Percentiles rank a stretch among this genome's conserved stretches.
Evolutionary conservation across 2,329 filamentous ascomycete genomes (phyloP).

Genomic region (Coniosporium tulheliwenetii): DNA sequence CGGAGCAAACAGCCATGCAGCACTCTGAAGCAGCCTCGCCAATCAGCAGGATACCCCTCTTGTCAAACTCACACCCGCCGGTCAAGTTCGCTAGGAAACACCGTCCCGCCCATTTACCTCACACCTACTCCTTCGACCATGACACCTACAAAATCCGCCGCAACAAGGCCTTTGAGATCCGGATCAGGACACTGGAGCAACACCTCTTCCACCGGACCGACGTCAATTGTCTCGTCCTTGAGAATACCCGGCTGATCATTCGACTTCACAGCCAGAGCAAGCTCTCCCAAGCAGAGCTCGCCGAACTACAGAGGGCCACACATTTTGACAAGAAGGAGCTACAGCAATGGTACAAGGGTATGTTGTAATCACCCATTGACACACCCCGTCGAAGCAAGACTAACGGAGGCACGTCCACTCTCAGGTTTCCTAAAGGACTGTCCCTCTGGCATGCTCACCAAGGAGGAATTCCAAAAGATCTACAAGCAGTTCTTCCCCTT

Average conservation of each 20-base stretch:
- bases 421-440: conserved; percentile 96
- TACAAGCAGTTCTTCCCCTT: conserved; percentile 99
- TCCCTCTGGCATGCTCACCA: conserved; percentile 88
- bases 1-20: too few relatives aligned
- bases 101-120: too few relatives aligned
- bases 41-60: too few relatives aligned
- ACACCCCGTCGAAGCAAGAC: too few relatives aligned
- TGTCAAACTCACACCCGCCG: too few relatives aligned
- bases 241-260: conserved; percentile 13
- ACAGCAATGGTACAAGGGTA: conserved; percentile 99
- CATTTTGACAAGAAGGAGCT: conserved; percentile 99
- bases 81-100: too few relatives aligned
- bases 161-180: conserved; percentile 14
- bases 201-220: conserved; percentile 13
- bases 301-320: conserved; percentile 88
- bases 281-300: conserved; percentile 89
- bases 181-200: conserved; percentile 13
- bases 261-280: conserved; percentile 69
- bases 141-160: conserved; percentile 14
- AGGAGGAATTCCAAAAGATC: conserved; percentile 98
- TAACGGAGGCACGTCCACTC: too few relatives aligned
- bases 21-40: too few relatives aligned
- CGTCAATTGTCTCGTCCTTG: conserved; percentile 11
- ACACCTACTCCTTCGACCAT: too few relatives aligned
- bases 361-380: conserved; percentile 12